Evolutionary conservation across 1,139 yeast genomes (phyloP), one percentile per base, ranked within the genome.

Genomic region (Kurtzmaniella quercitrusa): DNA sequence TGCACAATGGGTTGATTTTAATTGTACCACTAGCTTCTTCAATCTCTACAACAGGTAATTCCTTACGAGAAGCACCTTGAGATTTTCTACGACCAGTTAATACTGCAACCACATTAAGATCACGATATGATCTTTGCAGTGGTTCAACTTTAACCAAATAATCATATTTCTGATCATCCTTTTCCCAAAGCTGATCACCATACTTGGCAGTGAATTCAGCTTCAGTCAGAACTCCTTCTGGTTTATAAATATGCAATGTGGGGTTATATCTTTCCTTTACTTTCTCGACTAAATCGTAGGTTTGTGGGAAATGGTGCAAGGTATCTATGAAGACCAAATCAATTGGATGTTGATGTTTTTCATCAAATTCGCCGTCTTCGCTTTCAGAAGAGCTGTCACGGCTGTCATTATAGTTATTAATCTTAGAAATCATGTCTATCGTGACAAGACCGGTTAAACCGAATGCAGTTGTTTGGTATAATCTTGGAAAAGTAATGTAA

Each of bases 121-220:
- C 83, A 38, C 71, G 67, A 60, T 91, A 91, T 0, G 96, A 96
- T 44, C 96, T 71, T 56, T 84, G 85, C 5, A 91, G 79, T 2
- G 98, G 98, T 61, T 93, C 98, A 5, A 89, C 97, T 62, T 93
- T 93, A 33, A 84, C 97, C 42, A 88, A 65, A 56, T 73, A 93
- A 61, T 93, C 98, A 57, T 93, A 93, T 52, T 78, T 74, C 35
- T 78, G 68, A 43, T 93, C 98, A 55, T 91, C 85, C 1, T 70
- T 73, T 43, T 87, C 93, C 97, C 98, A 93, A 35, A 93, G 66
- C 45, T 74, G 68, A 40, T 82, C 85, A 7, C 98, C 98, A 55
- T 86, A 77, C 54, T 71, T 71, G 1, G 55, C 60, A 5, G 77
- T 76, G 60, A 93, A 91, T 47, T 86, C 95, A n/a, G 54, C 52